phyloP scores from a whole-genome alignment of 352 stramenopile species.

The Phytophthora meadii region DNA sequence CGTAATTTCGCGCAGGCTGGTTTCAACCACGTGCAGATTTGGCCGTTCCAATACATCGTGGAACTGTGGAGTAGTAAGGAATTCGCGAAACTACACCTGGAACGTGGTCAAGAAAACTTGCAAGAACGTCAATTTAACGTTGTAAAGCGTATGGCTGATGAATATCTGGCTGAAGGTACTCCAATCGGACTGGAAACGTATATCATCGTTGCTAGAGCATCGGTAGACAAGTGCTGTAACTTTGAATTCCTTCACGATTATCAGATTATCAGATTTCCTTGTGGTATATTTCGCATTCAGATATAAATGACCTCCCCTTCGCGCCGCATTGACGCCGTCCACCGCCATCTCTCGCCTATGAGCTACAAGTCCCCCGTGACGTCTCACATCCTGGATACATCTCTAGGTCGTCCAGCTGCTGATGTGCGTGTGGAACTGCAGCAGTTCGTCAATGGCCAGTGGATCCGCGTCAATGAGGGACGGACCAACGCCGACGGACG shows the following conservation, averaged over 20 bases:
- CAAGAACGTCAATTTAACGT: conserved; percentile 30
- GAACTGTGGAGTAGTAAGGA: conserved; percentile 51
- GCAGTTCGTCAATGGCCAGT: conserved; percentile 37
- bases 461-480: conserved; percentile 52
- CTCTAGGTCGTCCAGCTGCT: conserved; percentile 68
- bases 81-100: conserved; percentile 43
- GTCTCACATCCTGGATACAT: conserved; percentile 90
- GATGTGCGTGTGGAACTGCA: conserved; percentile 81
- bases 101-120: conserved; percentile 35
- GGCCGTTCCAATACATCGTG: conserved; percentile 47
- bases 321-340: conserved; percentile 20
- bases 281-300: background rate
- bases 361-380: conserved; percentile 77
- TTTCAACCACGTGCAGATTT: conserved; percentile 44
- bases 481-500: conserved; percentile 85
- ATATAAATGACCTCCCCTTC: conserved; percentile 19
- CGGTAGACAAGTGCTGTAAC: background rate
- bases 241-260: background rate
- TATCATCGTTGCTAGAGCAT: conserved; percentile 48
- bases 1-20: conserved; percentile 28
- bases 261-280: conserved; percentile 1
- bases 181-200: conserved; percentile 67
- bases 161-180: conserved; percentile 56
- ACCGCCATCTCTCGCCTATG: conserved; percentile 39
- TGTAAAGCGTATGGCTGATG: conserved; percentile 48